Conservation (phyloP, 176 grass and related monocot species). For the Paspalum notatum region DNA sequence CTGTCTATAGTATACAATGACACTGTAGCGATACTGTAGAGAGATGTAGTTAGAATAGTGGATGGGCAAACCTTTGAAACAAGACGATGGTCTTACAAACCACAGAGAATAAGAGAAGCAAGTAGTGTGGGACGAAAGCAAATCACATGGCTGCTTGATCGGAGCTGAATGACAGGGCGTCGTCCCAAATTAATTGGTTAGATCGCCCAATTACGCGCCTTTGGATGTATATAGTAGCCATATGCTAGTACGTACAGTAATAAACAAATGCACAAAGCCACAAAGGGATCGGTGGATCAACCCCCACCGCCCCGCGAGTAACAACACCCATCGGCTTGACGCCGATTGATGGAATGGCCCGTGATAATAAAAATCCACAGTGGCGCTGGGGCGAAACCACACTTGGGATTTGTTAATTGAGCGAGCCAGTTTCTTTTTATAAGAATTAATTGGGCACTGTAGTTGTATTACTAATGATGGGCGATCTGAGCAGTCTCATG, state of each 20-base stretch:
- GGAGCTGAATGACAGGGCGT: background rate
- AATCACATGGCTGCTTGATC: conserved; percentile 13
- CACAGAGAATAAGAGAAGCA: too few species aligned
- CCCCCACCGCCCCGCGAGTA: background rate
- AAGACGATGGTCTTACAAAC: too few species aligned
- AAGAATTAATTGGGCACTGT: background rate
- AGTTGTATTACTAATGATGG: background rate
- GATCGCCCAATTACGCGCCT: conserved; percentile 4
- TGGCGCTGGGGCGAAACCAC: background rate
- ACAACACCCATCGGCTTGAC: conserved; percentile 21
- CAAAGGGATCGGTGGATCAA: conserved; percentile 30
- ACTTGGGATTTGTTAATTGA: background rate
- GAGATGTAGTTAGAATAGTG: too few species aligned
- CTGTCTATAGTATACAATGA: too few species aligned
- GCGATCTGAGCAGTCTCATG: background rate
- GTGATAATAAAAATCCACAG: too few species aligned
- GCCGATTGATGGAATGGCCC: conserved; percentile 18
- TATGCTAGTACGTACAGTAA: background rate
- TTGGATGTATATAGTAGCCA: background rate
- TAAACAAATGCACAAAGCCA: conserved; percentile 9
- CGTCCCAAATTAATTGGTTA: conserved; percentile 24
- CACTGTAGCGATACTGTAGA: too few species aligned
- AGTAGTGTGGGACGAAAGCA: background rate
- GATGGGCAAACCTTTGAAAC: too few species aligned
- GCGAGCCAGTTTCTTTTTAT: background rate